A percentile compares a stretch with the other conserved stretches of the same genome.
Evolutionary conservation across 768 basidiomycete genomes (phyloP).

Genomic region (Collybia nuda): DNA sequence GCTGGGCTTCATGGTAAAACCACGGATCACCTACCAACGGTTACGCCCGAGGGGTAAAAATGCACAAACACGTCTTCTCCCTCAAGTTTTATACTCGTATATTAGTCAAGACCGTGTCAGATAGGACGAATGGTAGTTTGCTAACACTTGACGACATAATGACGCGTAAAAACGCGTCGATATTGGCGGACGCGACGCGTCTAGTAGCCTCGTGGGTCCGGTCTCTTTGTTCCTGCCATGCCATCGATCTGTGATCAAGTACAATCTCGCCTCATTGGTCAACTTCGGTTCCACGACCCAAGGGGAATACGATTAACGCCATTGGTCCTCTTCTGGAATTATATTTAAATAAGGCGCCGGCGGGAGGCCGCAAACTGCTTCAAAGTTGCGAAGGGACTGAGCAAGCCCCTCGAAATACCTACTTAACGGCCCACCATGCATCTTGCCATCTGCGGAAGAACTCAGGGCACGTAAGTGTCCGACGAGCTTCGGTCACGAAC

Average conservation of each 20-base stretch:
- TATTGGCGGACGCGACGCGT: conserved; percentile 5
- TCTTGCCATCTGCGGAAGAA: conserved; percentile 4
- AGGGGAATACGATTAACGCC: not conserved
- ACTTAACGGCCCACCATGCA: not conserved
- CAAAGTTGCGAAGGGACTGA: not conserved
- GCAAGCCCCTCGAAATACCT: not conserved
- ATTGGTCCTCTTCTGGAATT: not conserved
- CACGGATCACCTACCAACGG: conserved; percentile 35
- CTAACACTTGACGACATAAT: conserved; percentile 25
- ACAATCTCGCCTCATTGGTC: conserved; percentile 25
- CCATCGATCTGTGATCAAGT: conserved; percentile 19
- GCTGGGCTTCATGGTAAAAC: conserved; percentile 26
- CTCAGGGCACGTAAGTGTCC: not conserved
- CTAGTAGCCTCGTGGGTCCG: conserved; percentile 12
- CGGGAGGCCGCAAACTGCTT: not conserved
- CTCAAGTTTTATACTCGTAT: not conserved
- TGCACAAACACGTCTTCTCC: conserved; percentile 3
- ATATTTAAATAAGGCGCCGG: not conserved
- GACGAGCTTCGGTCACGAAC: not conserved
- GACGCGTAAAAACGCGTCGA: conserved; percentile 50
- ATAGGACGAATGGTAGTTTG: conserved; percentile 1
- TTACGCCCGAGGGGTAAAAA: conserved; percentile 14
- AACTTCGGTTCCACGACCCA: conserved; percentile 22
- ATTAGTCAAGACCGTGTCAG: conserved; percentile 8
- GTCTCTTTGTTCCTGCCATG: conserved; percentile 11